Evolutionary conservation across 345 rosid genomes (phyloP), one percentile per base, ranked within the genome.

Genomic region (Raphanus raphanistrum): DNA sequence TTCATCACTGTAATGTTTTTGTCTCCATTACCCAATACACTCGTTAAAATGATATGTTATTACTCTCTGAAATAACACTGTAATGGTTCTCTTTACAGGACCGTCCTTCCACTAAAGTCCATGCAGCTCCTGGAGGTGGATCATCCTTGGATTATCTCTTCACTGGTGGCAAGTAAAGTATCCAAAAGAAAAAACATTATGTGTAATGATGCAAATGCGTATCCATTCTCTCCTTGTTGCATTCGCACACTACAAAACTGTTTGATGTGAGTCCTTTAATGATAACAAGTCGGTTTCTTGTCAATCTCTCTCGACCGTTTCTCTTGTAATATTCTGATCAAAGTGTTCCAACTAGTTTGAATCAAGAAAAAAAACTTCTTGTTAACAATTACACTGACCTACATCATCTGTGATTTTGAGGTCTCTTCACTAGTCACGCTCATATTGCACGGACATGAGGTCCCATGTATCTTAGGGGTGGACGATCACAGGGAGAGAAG

Each of bases 1-100:
- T 91, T 91, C 70, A 82, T 93, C 82, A 93, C 89, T 81, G 94
- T 87, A 87, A 87, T 75, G 83, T 29, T 71, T 29, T 26, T 3
- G 5, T 3, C 2, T 35, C 27, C 54, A 21, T 15, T 2, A 54
- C 17, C 50, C 2, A 36, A 35, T 8, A 35, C 1, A 6, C 31
- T 36, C 41, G 15, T 2, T 61, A 0, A n/a, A 69, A 25, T 15
- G 70, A 21, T 13, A 2, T 11, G 11, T 43, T 73, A 6, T 29
- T 45, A 21, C 6, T 10, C 4, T n/a, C 65, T 28, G 1, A 1
- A 21, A 21, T 21, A 21, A 21, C 21, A 21, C 35, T 32, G 70
- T 45, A 55, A 26, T 76, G 60, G 5, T 59, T 33, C 55, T n/a
- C 55, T 50, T 50, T 38, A 71, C 72, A 83, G 86, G 84, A 81